Evolutionary conservation across 495 filamentous ascomycete genomes (phyloP), one percentile per base, ranked within the genome.

Genomic region (Hyaloscypha finlandica): DNA sequence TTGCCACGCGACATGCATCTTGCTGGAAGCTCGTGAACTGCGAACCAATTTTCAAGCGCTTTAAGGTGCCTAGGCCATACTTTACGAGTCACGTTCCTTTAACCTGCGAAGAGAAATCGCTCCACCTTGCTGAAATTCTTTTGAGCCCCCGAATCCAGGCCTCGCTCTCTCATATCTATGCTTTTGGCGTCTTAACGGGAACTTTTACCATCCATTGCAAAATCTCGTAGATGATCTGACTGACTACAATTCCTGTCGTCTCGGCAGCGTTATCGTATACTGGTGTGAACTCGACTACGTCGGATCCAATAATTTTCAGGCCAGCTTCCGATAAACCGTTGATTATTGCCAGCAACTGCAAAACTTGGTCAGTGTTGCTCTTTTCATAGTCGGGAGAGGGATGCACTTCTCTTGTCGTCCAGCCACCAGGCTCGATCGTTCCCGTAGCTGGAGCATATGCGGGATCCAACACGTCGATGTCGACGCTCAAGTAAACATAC

Each of bases 401-500:
- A 29, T 88, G 77, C 25, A 92, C 78, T 73, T 96, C 93, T 54
- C 93, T 84, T 0, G 92, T 93, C 1, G 86, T 85, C 93, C 93
- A 97, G 1, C 93, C 93, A 31, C 93, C 93, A 0, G 92, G 91
- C 73, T 97, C 93, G 45, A 92, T 86, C 0, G 93, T 97, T 25
- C 93, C 93, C 2, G 93, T 97, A 31, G 89, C 93, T 20, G 72
- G 72, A 8, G 72, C 72, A 58, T 70, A 71, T 32, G 92, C 93
- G 5, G 93, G 92, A 72, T 97, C 93, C 16, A 97, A 76, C 0
- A 91, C 91, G 72, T 97, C 93, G 65, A 96, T 96, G 71, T 97
- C 93, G 52, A 96, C 92, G 63, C 87, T 92, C 52, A 96, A 81
- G 73, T 96, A 96, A 2, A 95, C 90, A 0, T 85, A 89, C 54